A percentile compares a stretch with the other conserved stretches of the same genome.
phyloP scores from a whole-genome alignment of 192 early-diverging fungal species.

The Mortierella antarctica region DNA sequence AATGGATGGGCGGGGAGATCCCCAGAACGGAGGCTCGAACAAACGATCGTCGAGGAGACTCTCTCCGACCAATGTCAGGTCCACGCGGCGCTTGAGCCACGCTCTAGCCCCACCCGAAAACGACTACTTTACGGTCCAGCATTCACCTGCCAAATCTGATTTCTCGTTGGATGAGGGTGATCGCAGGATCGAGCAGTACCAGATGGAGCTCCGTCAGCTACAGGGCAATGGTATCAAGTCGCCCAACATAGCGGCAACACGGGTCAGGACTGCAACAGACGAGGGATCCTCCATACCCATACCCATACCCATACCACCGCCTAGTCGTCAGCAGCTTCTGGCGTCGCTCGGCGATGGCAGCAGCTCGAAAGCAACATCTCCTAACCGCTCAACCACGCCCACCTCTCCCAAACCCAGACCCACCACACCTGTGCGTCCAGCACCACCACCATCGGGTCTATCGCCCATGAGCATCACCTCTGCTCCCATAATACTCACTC shows the following conservation, averaged over 20 bases:
- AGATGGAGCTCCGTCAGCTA: background rate
- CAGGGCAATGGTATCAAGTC: too few relatives aligned
- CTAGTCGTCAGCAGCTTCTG: constrained; percentile 30
- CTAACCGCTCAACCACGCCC: constrained; percentile 12
- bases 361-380: background rate
- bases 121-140: constrained; percentile 5
- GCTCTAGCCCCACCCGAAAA: constrained; percentile 22
- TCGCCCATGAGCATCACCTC: constrained; percentile 15
- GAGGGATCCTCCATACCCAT: constrained; percentile 17
- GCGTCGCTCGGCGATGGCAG: constrained; percentile 20
- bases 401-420: constrained; percentile 9
- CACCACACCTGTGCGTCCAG: constrained; percentile 24
- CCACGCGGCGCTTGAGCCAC: constrained; percentile 24
- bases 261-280: constrained; percentile 20
- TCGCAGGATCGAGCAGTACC: constrained; percentile 2
- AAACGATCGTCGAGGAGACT: constrained; percentile 16
- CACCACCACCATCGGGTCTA: constrained; percentile 23
- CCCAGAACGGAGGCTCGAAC: background rate
- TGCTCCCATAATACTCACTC: background rate
- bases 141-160: background rate
- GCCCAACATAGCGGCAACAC: constrained; percentile 1
- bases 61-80: constrained; percentile 19
- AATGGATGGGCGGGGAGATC: too few relatives aligned
- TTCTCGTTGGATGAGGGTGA: constrained; percentile 11
- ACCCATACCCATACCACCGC: constrained; percentile 15